Conservation (phyloP, 306 rosid species). For the Abrus pulchellus region DNA sequence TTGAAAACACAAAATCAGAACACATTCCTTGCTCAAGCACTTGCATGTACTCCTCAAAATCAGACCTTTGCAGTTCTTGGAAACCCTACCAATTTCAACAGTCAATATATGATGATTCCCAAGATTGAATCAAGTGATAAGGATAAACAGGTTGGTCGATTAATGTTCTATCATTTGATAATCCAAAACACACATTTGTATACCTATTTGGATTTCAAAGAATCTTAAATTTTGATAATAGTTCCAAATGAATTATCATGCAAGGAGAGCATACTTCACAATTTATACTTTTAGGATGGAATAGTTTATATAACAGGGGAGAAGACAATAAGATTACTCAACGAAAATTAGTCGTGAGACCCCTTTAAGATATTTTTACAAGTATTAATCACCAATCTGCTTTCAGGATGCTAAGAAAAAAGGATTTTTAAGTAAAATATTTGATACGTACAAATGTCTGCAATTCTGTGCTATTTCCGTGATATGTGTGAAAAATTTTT, state of each 20-base stretch:
- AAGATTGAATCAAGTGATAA: slow-evolving; percentile 40
- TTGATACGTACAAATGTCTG: neutral
- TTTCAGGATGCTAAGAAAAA: neutral
- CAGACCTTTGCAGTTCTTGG: slow-evolving; percentile 40
- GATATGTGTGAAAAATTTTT: neutral
- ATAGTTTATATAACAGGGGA: slow-evolving; percentile 1
- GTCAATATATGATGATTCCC: slow-evolving; percentile 43
- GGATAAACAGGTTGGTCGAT: slow-evolving; percentile 54
- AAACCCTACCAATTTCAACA: slow-evolving; percentile 32
- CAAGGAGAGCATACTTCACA: slow-evolving; percentile 8
- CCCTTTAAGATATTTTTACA: neutral
- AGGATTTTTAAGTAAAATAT: slow-evolving; percentile 3
- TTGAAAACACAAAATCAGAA: slow-evolving; percentile 49
- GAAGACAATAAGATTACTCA: slow-evolving; percentile 15
- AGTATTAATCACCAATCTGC: slow-evolving; percentile 19
- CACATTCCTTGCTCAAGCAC: slow-evolving; percentile 45
- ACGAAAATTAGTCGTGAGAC: neutral
- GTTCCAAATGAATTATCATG: slow-evolving; percentile 7
- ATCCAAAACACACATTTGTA: slow-evolving; percentile 25
- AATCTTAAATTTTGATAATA: slow-evolving; percentile 14
- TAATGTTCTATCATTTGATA: slow-evolving; percentile 24
- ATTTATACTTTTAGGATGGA: slow-evolving; percentile 7
- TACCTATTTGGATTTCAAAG: slow-evolving; percentile 27
- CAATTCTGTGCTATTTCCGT: slow-evolving; percentile 6
- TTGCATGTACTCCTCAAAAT: slow-evolving; percentile 32